Percentiles rank a stretch among this genome's conserved stretches.
These are phyloP conservation scores for Pseudocercospora crystallina DNA, from an alignment of 2,329 filamentous ascomycete species.

Conservation along the genomic window DNA sequence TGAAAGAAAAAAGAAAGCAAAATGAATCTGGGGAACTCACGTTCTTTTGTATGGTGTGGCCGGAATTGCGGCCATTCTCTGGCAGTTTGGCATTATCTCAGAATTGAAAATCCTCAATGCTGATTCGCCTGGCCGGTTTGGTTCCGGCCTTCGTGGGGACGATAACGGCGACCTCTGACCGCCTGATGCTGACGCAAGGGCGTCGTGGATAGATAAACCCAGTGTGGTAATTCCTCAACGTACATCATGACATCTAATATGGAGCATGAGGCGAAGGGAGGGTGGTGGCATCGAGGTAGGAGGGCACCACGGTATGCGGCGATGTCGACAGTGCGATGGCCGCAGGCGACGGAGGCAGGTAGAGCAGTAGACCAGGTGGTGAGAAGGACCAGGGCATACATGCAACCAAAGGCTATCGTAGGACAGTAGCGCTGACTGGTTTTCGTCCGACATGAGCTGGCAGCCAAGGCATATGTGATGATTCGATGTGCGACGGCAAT, in stretches of 20 bases:
- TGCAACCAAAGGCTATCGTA: too few relatives aligned
- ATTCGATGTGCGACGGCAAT: too few relatives aligned
- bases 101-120: constrained; percentile 7
- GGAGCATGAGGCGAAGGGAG: not conserved
- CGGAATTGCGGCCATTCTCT: constrained; percentile 17
- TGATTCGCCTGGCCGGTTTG: constrained; percentile 28
- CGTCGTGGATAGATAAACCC: not conserved
- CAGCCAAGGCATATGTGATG: too few relatives aligned
- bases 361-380: too few relatives aligned
- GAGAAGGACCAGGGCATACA: too few relatives aligned
- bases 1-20: constrained; percentile 19
- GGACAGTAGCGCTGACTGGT: too few relatives aligned
- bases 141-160: constrained; percentile 20
- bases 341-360: too few relatives aligned
- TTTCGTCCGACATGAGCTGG: too few relatives aligned
- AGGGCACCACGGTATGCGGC: not conserved
- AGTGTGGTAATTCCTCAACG: not conserved
- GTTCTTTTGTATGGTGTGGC: constrained; percentile 24
- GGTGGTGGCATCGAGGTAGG: not conserved
- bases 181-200: constrained; percentile 9
- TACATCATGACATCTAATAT: too few relatives aligned
- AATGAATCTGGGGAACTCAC: constrained; percentile 14
- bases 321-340: not conserved
- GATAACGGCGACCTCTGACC: constrained; percentile 9
- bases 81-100: constrained; percentile 9